phyloP scores from a whole-genome alignment of 495 filamentous ascomycete genomes.

The Cudoniella acicularis region DNA sequence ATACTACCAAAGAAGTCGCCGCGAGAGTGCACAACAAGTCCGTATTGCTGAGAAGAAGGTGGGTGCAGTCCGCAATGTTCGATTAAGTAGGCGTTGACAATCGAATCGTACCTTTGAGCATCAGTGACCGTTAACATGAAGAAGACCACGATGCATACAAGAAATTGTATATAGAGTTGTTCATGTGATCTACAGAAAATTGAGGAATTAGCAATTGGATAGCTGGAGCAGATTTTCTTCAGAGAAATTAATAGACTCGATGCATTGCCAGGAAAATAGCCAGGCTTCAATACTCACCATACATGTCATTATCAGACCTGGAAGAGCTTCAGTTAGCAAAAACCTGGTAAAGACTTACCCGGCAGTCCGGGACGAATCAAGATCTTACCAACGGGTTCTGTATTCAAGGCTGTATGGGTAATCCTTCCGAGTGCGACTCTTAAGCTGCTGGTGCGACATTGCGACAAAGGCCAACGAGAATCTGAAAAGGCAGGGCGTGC shows the following conservation, averaged over 20 bases:
- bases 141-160: slow-evolving; percentile 40
- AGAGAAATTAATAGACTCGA: too few relatives aligned
- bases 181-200: slow-evolving; percentile 58
- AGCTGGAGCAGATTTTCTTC: too few relatives aligned
- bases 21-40: slow-evolving; percentile 77
- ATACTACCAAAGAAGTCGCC: slow-evolving; percentile 82
- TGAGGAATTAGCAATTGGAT: too few relatives aligned
- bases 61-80: slow-evolving; percentile 73
- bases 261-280: too few relatives aligned
- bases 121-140: neutral
- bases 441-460: slow-evolving; percentile 41
- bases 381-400: slow-evolving; percentile 76
- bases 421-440: slow-evolving; percentile 61
- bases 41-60: slow-evolving; percentile 62
- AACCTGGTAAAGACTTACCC: too few relatives aligned
- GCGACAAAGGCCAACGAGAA: neutral
- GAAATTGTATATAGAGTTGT: slow-evolving; percentile 61
- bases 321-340: neutral
- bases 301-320: slow-evolving; percentile 96
- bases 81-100: slow-evolving; percentile 88
- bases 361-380: neutral
- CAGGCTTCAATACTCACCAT: too few relatives aligned
- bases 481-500: neutral
- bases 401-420: slow-evolving; percentile 81
- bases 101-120: slow-evolving; percentile 62